A percentile compares a stretch with the other conserved stretches of the same genome.
Evolutionary conservation across 768 basidiomycete genomes (phyloP).

Genomic region (Hygrophorus russula): DNA sequence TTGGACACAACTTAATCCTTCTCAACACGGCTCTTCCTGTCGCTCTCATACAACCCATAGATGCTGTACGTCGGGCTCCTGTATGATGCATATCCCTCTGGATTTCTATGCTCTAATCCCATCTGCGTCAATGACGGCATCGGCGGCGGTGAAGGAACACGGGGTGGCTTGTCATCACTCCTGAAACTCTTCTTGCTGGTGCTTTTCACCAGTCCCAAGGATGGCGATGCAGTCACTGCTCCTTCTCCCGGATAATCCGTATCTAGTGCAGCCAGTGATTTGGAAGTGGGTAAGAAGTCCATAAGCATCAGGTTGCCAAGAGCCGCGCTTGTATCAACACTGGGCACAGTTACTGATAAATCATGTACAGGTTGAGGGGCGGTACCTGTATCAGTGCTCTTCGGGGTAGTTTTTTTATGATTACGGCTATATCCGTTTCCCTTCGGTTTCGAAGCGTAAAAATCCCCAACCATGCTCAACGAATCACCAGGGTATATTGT

Average conservation of each 20-base stretch:
- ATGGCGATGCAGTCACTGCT: not conserved
- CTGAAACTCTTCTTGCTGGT: conserved; percentile 14
- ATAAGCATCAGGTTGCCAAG: conserved; percentile 53
- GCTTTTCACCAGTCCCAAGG: not conserved
- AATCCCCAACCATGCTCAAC: conserved; percentile 32
- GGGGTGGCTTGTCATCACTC: conserved; percentile 54
- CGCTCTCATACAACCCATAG: conserved; percentile 60
- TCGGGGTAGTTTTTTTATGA: conserved; percentile 25
- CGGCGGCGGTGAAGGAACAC: conserved; percentile 71
- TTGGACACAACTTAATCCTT: conserved; percentile 3
- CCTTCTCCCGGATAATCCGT: conserved; percentile 2
- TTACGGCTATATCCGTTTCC: not conserved
- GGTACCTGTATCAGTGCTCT: too few relatives aligned
- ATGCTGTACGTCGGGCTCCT: conserved; percentile 78
- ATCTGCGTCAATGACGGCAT: conserved; percentile 69
- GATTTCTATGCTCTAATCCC: conserved; percentile 55
- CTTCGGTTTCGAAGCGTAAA: conserved; percentile 24
- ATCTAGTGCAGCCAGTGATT: conserved; percentile 19
- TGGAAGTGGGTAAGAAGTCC: conserved; percentile 35
- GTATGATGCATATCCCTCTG: conserved; percentile 54
- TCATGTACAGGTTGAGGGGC: conserved; percentile 1
- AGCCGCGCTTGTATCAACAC: conserved; percentile 30
- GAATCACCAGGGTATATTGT: conserved; percentile 68
- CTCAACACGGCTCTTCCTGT: conserved; percentile 36
- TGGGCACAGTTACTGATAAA: not conserved